Evolutionary conservation across 208 protist species (phyloP).

Genomic region (Leishmania lainsoni): DNA sequence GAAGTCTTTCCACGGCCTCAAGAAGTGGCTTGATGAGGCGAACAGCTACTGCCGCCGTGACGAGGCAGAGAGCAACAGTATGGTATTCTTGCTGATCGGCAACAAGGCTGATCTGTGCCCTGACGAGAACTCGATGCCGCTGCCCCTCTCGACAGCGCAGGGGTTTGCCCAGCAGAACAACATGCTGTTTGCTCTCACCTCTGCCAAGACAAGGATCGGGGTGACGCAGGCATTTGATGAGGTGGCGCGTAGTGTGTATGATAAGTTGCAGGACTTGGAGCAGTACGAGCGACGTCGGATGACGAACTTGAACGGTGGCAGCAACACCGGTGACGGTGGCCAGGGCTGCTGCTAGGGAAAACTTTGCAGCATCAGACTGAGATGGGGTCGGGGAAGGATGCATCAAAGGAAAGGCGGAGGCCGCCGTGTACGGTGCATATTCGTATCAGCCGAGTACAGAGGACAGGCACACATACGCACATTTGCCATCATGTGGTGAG

Average conservation of each 20-base stretch:
- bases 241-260: constrained; percentile 64
- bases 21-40: constrained; percentile 81
- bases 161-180: constrained; percentile 67
- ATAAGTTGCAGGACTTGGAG: constrained; percentile 38
- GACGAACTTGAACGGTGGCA: constrained; percentile 17
- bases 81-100: constrained; percentile 79
- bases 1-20: constrained; percentile 70
- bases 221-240: constrained; percentile 87
- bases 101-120: constrained; percentile 82
- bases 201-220: constrained; percentile 75
- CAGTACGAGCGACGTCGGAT: constrained; percentile 25
- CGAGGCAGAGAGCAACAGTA: constrained; percentile 33
- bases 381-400: background rate
- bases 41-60: constrained; percentile 54
- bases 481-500: background rate
- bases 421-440: background rate
- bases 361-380: background rate
- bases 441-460: background rate
- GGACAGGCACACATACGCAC: background rate
- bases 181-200: constrained; percentile 86
- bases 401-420: background rate
- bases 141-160: constrained; percentile 52
- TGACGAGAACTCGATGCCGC: constrained; percentile 46
- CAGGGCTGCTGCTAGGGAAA: constrained; percentile 23
- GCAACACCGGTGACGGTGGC: constrained; percentile 7